Evolutionary conservation across 2,329 filamentous ascomycete species (phyloP), one percentile per base, ranked within the genome.

Genomic region (Colletotrichum nymphaeae): DNA sequence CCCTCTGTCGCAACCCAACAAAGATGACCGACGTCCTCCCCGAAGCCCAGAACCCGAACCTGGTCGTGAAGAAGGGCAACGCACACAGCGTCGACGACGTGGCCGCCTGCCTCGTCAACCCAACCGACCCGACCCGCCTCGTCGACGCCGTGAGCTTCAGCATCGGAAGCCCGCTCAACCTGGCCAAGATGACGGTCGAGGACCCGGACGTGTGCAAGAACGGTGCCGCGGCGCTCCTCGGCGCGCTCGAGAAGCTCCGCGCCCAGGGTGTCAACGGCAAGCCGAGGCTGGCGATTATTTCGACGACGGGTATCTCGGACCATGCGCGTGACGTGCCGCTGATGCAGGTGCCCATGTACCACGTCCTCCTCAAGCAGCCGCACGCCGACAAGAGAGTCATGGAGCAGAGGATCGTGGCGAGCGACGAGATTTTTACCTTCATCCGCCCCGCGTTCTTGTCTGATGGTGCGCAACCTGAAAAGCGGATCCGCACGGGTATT

Each of bases 371-470:
- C 4, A 76, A 76, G 49, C 80, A 80, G 32, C 84, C 87, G 12
- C 87, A 88, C 76, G 77, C 67, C 11, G 88, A 89, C 75, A 90
- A 89, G 80, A 78, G 77, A 62, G 80, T 77, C 28, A 87, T 88
- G 85, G 87, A 89, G 78, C 60, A 76, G 32, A 53, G 19, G 5
- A 57, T 85, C 6, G 62, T 52, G 0, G 77, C 46, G 2, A 78
- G 78, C 58, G 78, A 74, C 5, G 83, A 84, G 72, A 72, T 75
- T n/a, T 85, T 80, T 66, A 80, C 80, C n/a, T 63, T 85, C 19
- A 78, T 86, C 5, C 78, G 85, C 0, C 81, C 81, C 2, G 85
- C 83, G 60, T 58, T 86, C 35, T 73, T 87, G 56, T 74, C 76
- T 4, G 77, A 83, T 32, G 78, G 82, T 11, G 73, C 76, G 66